Conservation (phyloP, 805 yeast genomes). For the Cyberlindnera meyerae region DNA sequence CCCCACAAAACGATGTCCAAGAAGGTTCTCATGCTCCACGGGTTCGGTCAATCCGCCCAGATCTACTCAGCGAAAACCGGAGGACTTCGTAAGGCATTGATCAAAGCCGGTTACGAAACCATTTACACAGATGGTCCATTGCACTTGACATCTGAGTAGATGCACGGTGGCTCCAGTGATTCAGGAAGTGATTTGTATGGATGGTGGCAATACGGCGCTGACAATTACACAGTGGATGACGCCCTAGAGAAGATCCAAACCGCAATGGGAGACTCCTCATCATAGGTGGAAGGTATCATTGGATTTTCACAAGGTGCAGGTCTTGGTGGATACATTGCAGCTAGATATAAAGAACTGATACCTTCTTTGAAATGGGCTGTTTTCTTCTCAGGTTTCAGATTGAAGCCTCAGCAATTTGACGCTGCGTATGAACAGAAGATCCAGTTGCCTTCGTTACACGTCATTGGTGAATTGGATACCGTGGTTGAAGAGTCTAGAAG, state of each 20-base stretch:
- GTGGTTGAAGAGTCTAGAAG: slow-evolving; percentile 74
- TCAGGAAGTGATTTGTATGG: slow-evolving; percentile 35
- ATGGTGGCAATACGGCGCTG: slow-evolving; percentile 61
- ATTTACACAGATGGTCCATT: slow-evolving; percentile 74
- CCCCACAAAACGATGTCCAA: slow-evolving; percentile 15
- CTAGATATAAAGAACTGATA: slow-evolving; percentile 22
- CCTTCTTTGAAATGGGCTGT: slow-evolving; percentile 44
- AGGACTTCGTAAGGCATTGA: slow-evolving; percentile 72
- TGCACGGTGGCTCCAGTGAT: slow-evolving; percentile 46
- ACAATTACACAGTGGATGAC: slow-evolving; percentile 25
- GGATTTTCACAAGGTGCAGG: slow-evolving; percentile 97
- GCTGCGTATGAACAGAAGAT: slow-evolving; percentile 18
- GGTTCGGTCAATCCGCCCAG: slow-evolving; percentile 79
- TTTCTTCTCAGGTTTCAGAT: slow-evolving; percentile 61
- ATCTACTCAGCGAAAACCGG: slow-evolving; percentile 81
- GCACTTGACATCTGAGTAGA: slow-evolving; percentile 54
- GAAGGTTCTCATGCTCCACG: slow-evolving; percentile 80
- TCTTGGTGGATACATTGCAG: slow-evolving; percentile 58
- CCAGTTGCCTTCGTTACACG: slow-evolving; percentile 51
- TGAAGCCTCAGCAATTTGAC: slow-evolving; percentile 27
- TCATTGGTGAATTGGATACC: slow-evolving; percentile 84
- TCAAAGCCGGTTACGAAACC: slow-evolving; percentile 56
- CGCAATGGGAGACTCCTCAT: slow-evolving; percentile 51
- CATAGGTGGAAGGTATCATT: slow-evolving; percentile 77
- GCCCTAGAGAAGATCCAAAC: slow-evolving; percentile 39